Evolutionary conservation across 2,329 filamentous ascomycete genomes (phyloP), one percentile per base, ranked within the genome.

Genomic region (Diaporthe helianthi): DNA sequence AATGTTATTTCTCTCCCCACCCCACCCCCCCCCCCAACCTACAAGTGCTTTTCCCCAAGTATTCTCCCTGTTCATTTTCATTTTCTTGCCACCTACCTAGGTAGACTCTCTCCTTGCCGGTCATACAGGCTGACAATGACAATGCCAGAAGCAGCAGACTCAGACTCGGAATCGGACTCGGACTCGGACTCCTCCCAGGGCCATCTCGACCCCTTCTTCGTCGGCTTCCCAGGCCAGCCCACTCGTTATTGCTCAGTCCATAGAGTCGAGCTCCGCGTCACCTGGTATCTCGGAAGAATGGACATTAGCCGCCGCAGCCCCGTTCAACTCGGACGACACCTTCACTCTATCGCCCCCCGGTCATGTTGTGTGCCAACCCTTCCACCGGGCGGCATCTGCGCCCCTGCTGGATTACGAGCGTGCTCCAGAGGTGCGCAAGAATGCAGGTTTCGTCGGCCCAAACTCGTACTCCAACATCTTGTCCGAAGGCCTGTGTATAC

Each of bases 391-490:
- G 9, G 77, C 77, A 36, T 79, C 77, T 22, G 77, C 77, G 5
- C 78, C 78, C 26, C 75, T 75, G 6, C 58, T 76, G 41, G 73
- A 76, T 36, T 67, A 69, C 10, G 72, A 69, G 31, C 72, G 73
- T 36, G 73, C 73, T 2, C 51, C 69, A 8, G 66, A 70, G 33
- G 74, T 69, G 44, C 71, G 68, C 17, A 72, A 74, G 44, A 76
- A 76, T 29, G 73, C 74, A 24, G 76, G 76, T 2, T 79, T 78
- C 36, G 69, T 78, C 22, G 78, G 78, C 4, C 72, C 75, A 22
- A 79, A 77, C 0, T 78, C 76, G 17, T 74, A 75, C 61, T 72
- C 77, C 49, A 74, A 74, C 31, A 77, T 79, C 69, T 75, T 80
- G 31, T 73, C 72, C 33, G 78, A 79, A 54, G 76, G 75, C n/a